Conservation (phyloP, 2,329 filamentous ascomycete genomes). For the Aspergillus novoparasiticus region DNA sequence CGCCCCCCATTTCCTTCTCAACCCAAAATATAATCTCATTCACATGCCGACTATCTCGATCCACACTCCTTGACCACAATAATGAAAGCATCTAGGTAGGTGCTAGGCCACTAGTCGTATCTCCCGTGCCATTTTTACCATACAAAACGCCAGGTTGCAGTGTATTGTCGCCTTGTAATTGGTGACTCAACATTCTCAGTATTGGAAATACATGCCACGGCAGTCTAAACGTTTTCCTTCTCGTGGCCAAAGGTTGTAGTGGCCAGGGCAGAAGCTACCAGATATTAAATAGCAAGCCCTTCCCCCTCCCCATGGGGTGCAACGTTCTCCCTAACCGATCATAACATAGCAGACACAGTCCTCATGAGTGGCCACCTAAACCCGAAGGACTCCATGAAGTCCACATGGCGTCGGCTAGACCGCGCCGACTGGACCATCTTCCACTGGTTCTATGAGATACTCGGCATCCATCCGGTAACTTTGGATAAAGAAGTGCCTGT, state of each 20-base stretch:
- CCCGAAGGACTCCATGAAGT: constrained; percentile 45
- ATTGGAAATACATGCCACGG: too few species aligned
- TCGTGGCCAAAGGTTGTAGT: neutral
- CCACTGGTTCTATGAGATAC: constrained; percentile 37
- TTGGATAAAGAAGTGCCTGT: constrained; percentile 40
- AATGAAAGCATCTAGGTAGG: too few species aligned
- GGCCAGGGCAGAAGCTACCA: neutral
- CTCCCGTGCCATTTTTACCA: too few species aligned
- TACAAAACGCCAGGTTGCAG: too few species aligned
- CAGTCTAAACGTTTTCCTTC: too few species aligned
- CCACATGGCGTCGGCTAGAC: constrained; percentile 39
- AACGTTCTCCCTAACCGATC: constrained; percentile 38
- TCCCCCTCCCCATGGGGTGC: constrained; percentile 43
- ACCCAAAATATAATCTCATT: neutral
- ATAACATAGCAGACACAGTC: neutral
- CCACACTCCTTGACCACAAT: neutral
- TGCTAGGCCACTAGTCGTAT: too few species aligned
- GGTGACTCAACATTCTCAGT: too few species aligned
- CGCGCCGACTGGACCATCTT: constrained; percentile 32
- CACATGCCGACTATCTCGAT: constrained; percentile 2
- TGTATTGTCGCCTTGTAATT: too few species aligned
- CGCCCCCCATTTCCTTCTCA: neutral
- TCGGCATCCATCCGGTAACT: constrained; percentile 30
- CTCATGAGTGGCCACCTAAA: constrained; percentile 19
- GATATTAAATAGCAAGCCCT: neutral